These are phyloP conservation scores for Xerocomus brunneocitrinus DNA, from an alignment of 768 basidiomycete genomes.

Conservation along the genomic window DNA sequence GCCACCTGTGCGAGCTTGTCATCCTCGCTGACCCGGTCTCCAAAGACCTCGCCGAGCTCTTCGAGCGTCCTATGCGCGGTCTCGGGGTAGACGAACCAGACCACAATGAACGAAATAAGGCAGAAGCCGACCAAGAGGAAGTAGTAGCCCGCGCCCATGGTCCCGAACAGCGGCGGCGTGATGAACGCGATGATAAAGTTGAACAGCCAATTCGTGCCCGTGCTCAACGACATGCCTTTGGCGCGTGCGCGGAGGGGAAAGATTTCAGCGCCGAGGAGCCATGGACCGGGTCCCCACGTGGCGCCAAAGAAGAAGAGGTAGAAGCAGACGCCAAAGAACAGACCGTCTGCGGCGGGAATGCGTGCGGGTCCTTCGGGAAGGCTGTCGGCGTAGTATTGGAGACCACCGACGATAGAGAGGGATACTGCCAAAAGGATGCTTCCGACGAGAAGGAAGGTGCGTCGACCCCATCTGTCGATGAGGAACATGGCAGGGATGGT, in stretches of 20 bases:
- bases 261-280: conserved; percentile 50
- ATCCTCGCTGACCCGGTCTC: conserved; percentile 31
- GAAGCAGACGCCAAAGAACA: conserved; percentile 45
- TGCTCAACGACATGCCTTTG: conserved; percentile 36
- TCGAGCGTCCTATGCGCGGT: conserved; percentile 45
- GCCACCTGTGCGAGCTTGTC: conserved; percentile 17
- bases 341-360: conserved; percentile 32
- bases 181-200: conserved; percentile 43
- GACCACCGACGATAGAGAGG: conserved; percentile 47
- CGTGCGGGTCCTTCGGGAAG: conserved; percentile 33
- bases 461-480: conserved; percentile 51
- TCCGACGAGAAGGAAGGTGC: conserved; percentile 46
- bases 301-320: conserved; percentile 58
- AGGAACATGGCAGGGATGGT: conserved; percentile 51
- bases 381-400: conserved; percentile 43
- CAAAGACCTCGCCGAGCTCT: conserved; percentile 47
- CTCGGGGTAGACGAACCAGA: conserved; percentile 48
- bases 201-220: conserved; percentile 32
- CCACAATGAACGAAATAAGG: conserved; percentile 40
- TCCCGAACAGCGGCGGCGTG: conserved; percentile 57
- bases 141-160: conserved; percentile 45
- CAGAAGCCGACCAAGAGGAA: conserved; percentile 48
- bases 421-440: conserved; percentile 40
- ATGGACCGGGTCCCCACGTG: conserved; percentile 53
- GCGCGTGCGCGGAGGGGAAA: conserved; percentile 41